A percentile compares a stretch with the other conserved stretches of the same genome.
Evolutionary conservation across 495 filamentous ascomycete species (phyloP).

Genomic region (Thermochaetoides thermophila): DNA sequence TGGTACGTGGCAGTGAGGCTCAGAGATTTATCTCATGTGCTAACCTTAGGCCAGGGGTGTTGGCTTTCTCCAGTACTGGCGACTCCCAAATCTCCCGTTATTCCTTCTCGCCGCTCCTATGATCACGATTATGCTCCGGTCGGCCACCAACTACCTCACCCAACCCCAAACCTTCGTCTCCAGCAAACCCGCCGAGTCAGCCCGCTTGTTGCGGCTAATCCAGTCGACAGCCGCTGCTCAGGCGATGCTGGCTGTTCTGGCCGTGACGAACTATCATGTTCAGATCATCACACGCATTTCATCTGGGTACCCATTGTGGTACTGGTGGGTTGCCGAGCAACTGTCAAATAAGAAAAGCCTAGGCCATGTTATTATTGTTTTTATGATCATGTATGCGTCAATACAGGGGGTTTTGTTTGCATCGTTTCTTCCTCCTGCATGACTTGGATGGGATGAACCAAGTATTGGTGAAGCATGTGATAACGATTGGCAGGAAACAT

Average conservation of each 20-base stretch:
- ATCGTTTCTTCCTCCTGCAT: constrained; percentile 92
- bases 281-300: constrained; percentile 86
- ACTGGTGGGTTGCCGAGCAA: constrained; percentile 51
- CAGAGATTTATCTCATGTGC: background rate
- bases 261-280: constrained; percentile 69
- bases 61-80: constrained; percentile 88
- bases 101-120: constrained; percentile 75
- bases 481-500: background rate
- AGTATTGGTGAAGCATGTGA: background rate
- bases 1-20: constrained; percentile 42
- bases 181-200: constrained; percentile 7
- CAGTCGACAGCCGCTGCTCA: constrained; percentile 56
- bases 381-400: constrained; percentile 66
- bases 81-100: constrained; percentile 66
- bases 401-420: constrained; percentile 73
- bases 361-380: constrained; percentile 21
- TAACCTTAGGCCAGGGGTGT: constrained; percentile 59
- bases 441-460: constrained; percentile 1
- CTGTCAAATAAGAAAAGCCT: constrained; percentile 15
- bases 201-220: constrained; percentile 17
- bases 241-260: constrained; percentile 52
- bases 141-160: constrained; percentile 37
- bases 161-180: background rate
- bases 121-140: constrained; percentile 49
- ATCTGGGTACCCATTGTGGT: constrained; percentile 82